Evolutionary conservation across 2,329 filamentous ascomycete genomes (phyloP).

Genomic region (Bipolaris oryzae): DNA sequence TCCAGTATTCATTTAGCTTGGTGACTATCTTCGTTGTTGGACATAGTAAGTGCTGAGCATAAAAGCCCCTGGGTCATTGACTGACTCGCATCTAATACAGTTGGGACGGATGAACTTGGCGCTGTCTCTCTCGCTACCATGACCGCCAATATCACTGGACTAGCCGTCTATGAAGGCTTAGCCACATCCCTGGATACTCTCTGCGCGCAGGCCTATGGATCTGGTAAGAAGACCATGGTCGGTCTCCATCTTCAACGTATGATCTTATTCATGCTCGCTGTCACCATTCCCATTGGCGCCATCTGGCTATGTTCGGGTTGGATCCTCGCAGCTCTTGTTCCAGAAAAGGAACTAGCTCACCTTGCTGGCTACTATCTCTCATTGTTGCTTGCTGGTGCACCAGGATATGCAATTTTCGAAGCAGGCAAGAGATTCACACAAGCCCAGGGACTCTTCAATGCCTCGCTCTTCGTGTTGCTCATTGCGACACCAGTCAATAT

Average conservation of each 20-base stretch:
- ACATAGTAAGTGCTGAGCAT: conserved; percentile 41
- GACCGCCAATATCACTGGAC: conserved; percentile 61
- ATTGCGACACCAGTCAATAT: conserved; percentile 58
- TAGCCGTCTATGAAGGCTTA: conserved; percentile 59
- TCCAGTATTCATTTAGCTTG: conserved; percentile 60
- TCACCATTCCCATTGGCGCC: conserved; percentile 56
- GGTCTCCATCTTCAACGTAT: conserved; percentile 62
- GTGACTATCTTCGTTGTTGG: conserved; percentile 61
- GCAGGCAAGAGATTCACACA: conserved; percentile 62
- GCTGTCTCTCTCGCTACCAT: conserved; percentile 60
- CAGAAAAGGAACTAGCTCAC: conserved; percentile 55
- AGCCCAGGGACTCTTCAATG: conserved; percentile 61
- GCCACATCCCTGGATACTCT: conserved; percentile 59
- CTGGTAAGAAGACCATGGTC: conserved; percentile 55
- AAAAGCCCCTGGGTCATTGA: not conserved
- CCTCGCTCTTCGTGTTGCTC: conserved; percentile 55
- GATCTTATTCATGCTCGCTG: conserved; percentile 56
- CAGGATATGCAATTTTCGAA: conserved; percentile 62
- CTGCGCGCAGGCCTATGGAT: conserved; percentile 60
- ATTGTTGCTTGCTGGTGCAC: conserved; percentile 57
- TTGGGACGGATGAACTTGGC: conserved; percentile 60
- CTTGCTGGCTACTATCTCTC: conserved; percentile 59
- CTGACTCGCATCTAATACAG: not conserved
- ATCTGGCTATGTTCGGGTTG: conserved; percentile 58
- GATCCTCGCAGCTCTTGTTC: conserved; percentile 55